Percentiles rank a stretch among this genome's conserved stretches.
phyloP scores from a whole-genome alignment of 2,329 filamentous ascomycete genomes.

The Atkinsonella texensis region DNA sequence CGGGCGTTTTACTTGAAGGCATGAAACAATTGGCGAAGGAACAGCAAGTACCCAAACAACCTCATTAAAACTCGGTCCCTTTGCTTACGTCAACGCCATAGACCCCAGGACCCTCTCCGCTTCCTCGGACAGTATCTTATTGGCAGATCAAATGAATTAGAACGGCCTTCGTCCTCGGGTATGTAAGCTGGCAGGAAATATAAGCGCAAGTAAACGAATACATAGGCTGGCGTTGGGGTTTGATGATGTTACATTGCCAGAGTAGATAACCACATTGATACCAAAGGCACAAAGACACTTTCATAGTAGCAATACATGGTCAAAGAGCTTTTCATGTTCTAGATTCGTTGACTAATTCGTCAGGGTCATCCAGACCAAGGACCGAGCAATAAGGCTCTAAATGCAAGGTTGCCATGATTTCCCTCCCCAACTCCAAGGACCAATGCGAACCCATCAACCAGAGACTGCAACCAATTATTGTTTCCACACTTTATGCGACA shows the following conservation, averaged over 20 bases:
- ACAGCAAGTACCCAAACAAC: constrained; percentile 41
- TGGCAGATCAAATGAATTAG: constrained; percentile 54
- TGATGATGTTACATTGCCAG: neutral
- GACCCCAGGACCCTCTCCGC: constrained; percentile 56
- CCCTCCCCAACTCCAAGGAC: constrained; percentile 31
- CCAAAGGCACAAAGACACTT: neutral
- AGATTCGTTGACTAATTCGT: constrained; percentile 18
- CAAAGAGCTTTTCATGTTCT: constrained; percentile 21
- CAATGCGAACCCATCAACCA: constrained; percentile 21
- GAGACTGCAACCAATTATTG: constrained; percentile 4
- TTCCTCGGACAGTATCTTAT: constrained; percentile 60
- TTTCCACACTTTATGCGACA: constrained; percentile 56
- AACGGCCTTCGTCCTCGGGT: constrained; percentile 20
- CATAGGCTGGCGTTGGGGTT: constrained; percentile 7
- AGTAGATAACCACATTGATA: neutral
- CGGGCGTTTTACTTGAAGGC: constrained; percentile 55
- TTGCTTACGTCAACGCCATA: constrained; percentile 8
- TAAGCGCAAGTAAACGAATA: neutral
- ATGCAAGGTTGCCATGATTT: constrained; percentile 28
- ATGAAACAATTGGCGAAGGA: constrained; percentile 64
- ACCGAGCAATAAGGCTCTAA: constrained; percentile 32
- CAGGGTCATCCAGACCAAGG: constrained; percentile 21
- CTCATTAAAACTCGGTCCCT: neutral
- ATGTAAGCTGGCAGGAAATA: neutral
- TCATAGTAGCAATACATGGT: neutral